These are phyloP conservation scores for Emmonsiellopsis sp. DNA, from an alignment of 2,329 filamentous ascomycete genomes.

Conservation along the genomic window DNA sequence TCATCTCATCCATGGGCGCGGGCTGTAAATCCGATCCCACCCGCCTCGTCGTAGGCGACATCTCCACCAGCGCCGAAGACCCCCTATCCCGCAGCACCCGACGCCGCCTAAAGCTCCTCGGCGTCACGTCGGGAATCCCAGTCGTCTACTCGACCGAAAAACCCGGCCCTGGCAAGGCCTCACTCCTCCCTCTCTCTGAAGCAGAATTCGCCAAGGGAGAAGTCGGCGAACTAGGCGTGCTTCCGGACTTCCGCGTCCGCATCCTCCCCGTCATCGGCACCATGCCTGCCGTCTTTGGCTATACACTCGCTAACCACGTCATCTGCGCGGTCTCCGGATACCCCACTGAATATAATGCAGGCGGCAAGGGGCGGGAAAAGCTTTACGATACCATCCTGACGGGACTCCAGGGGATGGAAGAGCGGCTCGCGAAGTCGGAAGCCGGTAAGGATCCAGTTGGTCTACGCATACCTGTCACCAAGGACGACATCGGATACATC, in stretches of 20 bases:
- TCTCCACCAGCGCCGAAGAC: slow-evolving; percentile 79
- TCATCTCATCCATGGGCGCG: slow-evolving; percentile 93
- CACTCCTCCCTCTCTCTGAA: slow-evolving; percentile 74
- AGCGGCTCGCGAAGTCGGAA: slow-evolving; percentile 55
- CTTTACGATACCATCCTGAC: slow-evolving; percentile 80
- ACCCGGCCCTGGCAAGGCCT: slow-evolving; percentile 79
- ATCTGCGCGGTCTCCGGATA: slow-evolving; percentile 75
- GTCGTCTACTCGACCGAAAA: slow-evolving; percentile 91
- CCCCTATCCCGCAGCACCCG: slow-evolving; percentile 77
- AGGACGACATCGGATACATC: slow-evolving; percentile 75
- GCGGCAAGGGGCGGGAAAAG: slow-evolving; percentile 75
- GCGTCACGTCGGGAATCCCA: slow-evolving; percentile 76
- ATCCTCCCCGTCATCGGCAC: slow-evolving; percentile 92
- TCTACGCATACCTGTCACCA: slow-evolving; percentile 67
- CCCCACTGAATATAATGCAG: slow-evolving; percentile 67
- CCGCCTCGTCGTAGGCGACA: slow-evolving; percentile 80
- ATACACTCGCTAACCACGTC: slow-evolving; percentile 84
- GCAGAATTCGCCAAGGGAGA: slow-evolving; percentile 80
- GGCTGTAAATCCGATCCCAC: slow-evolving; percentile 86
- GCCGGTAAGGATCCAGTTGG: slow-evolving; percentile 51
- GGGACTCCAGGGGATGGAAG: slow-evolving; percentile 66
- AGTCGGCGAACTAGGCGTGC: slow-evolving; percentile 75
- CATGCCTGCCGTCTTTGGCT: slow-evolving; percentile 94
- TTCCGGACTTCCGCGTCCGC: slow-evolving; percentile 88
- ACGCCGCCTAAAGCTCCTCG: slow-evolving; percentile 63